Evolutionary conservation across 176 grass and related monocot genomes (phyloP).

Genomic region (Eragrostis nindensis): DNA sequence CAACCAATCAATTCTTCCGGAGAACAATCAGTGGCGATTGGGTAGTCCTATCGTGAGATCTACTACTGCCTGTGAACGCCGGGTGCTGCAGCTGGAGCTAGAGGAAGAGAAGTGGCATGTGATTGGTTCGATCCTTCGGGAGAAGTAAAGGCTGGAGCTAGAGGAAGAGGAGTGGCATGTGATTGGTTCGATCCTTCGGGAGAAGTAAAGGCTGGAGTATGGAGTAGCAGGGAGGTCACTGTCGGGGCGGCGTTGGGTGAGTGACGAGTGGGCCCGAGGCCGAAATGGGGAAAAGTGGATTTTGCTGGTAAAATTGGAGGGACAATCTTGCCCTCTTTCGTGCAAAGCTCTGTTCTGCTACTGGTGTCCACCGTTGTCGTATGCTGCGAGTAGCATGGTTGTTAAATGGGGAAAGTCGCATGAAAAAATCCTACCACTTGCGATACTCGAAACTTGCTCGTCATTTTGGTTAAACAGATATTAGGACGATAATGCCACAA

Average conservation of each 20-base stretch:
- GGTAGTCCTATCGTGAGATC: constrained; percentile 1
- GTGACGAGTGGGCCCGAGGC: constrained; percentile 2
- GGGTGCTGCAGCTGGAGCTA: not conserved
- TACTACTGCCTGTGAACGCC: not conserved
- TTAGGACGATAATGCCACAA: too few species aligned
- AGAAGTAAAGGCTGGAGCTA: not conserved
- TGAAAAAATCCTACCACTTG: too few species aligned
- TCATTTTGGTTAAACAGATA: too few species aligned
- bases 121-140: constrained; percentile 23
- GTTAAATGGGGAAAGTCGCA: too few species aligned
- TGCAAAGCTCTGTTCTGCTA: too few species aligned
- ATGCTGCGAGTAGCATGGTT: too few species aligned
- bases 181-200: constrained; percentile 20
- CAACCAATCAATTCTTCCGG: not conserved
- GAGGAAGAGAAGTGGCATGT: constrained; percentile 3
- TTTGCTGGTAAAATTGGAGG: not conserved
- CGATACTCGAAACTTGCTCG: too few species aligned
- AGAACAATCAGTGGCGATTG: not conserved
- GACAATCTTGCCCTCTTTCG: not conserved
- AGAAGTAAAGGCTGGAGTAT: not conserved
- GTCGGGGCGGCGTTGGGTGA: constrained; percentile 5
- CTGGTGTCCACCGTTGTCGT: not conserved
- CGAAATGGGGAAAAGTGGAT: not conserved
- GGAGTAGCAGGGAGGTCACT: constrained; percentile 54
- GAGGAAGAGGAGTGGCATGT: not conserved